Conservation (phyloP, 1,284 basidiomycete species). For the Austropuccinia psidii region DNA sequence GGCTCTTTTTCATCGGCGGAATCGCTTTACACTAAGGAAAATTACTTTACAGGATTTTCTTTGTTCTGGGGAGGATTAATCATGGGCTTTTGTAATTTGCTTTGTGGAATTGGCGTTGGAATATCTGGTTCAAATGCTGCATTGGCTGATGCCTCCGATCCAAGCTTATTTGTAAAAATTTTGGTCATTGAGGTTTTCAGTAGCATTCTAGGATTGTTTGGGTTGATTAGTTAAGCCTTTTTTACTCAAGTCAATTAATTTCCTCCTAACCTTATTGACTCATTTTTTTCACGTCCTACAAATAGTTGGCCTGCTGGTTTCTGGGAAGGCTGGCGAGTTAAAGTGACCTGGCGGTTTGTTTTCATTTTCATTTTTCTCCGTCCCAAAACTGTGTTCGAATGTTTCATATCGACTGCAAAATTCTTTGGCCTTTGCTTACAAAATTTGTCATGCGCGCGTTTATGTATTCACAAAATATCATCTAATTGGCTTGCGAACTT, state of each 20-base stretch:
- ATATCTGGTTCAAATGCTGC: conserved; percentile 87
- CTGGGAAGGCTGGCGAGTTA: conserved; percentile 36
- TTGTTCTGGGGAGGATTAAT: conserved; percentile 92
- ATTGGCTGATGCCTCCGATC: conserved; percentile 83
- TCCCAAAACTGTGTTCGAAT: no score
- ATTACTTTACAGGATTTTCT: conserved; percentile 59
- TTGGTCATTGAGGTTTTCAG: conserved; percentile 91
- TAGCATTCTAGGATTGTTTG: conserved; percentile 81
- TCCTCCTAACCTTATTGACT: conserved; percentile 30
- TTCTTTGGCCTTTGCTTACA: no score
- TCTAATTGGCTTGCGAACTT: no score
- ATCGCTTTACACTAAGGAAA: conserved; percentile 9
- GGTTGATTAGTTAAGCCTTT: conserved; percentile 66
- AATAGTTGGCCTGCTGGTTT: conserved; percentile 36
- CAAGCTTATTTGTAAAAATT: conserved; percentile 84
- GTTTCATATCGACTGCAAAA: no score
- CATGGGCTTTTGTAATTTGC: conserved; percentile 78
- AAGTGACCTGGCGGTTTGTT: neutral
- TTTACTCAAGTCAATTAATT: neutral
- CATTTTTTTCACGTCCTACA: neutral
- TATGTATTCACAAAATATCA: no score
- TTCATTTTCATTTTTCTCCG: no score
- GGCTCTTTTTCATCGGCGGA: conserved; percentile 36
- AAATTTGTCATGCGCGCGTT: no score
- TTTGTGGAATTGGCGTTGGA: conserved; percentile 84